phyloP scores from a whole-genome alignment of 2,329 filamentous ascomycete species.

The Aspergillus puulaauensis region DNA sequence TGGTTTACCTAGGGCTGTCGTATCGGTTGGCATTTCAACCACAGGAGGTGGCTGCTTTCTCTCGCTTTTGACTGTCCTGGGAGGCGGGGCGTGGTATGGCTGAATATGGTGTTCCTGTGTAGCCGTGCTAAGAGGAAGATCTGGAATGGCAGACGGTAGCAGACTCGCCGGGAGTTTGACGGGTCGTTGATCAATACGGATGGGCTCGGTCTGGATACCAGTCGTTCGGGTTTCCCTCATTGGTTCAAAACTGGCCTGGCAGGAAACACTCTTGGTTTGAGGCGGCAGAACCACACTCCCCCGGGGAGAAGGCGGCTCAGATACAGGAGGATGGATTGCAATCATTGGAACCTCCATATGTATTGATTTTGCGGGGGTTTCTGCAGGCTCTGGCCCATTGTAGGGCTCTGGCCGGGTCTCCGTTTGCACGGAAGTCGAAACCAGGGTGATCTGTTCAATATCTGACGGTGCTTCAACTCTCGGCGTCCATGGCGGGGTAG shows the following conservation, averaged over 20 bases:
- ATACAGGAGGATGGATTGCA: conserved; percentile 83
- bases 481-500: conserved; percentile 37
- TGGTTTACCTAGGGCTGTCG: conserved; percentile 19
- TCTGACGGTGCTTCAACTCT: conserved; percentile 24
- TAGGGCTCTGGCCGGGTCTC: conserved; percentile 20
- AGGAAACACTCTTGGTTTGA: conserved; percentile 75
- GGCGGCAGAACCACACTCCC: conserved; percentile 75
- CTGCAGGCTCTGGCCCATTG: conserved; percentile 15
- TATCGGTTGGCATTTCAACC: conserved; percentile 23
- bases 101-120: conserved; percentile 29
- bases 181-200: conserved; percentile 76
- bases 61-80: conserved; percentile 31
- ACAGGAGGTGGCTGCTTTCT: conserved; percentile 40
- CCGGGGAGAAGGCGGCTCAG: conserved; percentile 75
- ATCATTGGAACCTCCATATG: conserved; percentile 73
- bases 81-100: conserved; percentile 34
- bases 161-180: conserved; percentile 74
- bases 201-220: conserved; percentile 85
- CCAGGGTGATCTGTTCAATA: conserved; percentile 20
- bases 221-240: conserved; percentile 51
- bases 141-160: conserved; percentile 72
- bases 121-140: conserved; percentile 41
- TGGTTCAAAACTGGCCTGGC: conserved; percentile 67
- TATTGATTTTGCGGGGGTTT: conserved; percentile 12
- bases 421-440: conserved; percentile 37